Evolutionary conservation across 2,329 filamentous ascomycete genomes (phyloP).

Genomic region (Fusarium sp.): DNA sequence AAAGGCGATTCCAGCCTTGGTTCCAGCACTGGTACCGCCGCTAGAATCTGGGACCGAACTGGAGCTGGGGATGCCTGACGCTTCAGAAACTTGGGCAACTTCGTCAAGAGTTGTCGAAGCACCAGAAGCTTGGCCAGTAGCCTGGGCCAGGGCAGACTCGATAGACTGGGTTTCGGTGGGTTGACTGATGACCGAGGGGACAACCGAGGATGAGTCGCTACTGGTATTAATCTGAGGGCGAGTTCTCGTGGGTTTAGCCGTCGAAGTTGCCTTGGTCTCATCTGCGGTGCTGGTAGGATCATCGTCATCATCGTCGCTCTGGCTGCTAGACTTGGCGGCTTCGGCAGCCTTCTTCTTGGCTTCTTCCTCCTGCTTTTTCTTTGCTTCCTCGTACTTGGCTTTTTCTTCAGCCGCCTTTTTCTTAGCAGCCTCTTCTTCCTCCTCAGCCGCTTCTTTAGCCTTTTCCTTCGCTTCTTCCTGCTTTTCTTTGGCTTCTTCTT

Average conservation of each 20-base stretch:
- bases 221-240: slow-evolving; percentile 24
- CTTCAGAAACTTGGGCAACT: slow-evolving; percentile 28
- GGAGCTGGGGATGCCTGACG: slow-evolving; percentile 35
- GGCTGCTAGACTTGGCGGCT: slow-evolving; percentile 26
- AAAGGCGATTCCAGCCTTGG: slow-evolving; percentile 85
- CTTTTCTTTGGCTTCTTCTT: slow-evolving; percentile 34
- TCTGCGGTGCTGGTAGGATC: not conserved
- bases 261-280: slow-evolving; percentile 18
- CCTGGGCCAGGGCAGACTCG: slow-evolving; percentile 48
- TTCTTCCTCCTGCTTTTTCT: slow-evolving; percentile 7
- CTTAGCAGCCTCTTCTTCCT: slow-evolving; percentile 27
- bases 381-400: slow-evolving; percentile 13
- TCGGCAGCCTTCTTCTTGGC: slow-evolving; percentile 18
- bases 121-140: slow-evolving; percentile 34
- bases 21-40: slow-evolving; percentile 50
- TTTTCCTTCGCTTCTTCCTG: slow-evolving; percentile 21
- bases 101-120: slow-evolving; percentile 30
- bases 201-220: slow-evolving; percentile 34
- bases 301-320: slow-evolving; percentile 17
- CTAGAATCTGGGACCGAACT: slow-evolving; percentile 38
- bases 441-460: slow-evolving; percentile 28
- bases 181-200: slow-evolving; percentile 46
- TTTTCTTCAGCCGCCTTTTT: slow-evolving; percentile 24
- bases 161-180: slow-evolving; percentile 44
- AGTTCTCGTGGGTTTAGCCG: slow-evolving; percentile 37